phyloP scores from a whole-genome alignment of 345 rosid genomes.

The Melaleuca alternifolia region DNA sequence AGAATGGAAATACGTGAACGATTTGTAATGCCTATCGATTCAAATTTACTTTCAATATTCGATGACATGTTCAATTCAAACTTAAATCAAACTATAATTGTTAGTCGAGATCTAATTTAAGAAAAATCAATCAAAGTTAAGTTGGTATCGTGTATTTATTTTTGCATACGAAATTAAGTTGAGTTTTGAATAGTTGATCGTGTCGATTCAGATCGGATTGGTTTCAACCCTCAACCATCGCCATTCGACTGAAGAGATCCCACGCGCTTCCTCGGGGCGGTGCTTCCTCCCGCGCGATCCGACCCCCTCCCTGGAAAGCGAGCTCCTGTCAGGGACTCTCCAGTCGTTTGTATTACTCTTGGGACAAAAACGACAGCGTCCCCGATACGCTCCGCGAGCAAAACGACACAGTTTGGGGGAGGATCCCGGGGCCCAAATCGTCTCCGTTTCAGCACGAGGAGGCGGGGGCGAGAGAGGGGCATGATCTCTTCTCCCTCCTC shows the following conservation, averaged over 20 bases:
- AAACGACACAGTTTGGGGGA: neutral
- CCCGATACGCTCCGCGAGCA: neutral
- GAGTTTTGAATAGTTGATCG: no score
- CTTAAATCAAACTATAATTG: fast-evolving
- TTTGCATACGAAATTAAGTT: no score
- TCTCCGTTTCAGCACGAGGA: no score
- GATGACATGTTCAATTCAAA: neutral
- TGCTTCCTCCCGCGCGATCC: neutral
- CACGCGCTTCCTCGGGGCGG: constrained; percentile 8
- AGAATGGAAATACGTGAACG: no score
- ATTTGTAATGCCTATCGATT: fast-evolving
- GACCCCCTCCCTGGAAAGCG: constrained; percentile 19
- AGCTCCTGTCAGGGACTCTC: constrained; percentile 23
- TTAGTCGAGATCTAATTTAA: neutral
- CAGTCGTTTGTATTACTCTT: neutral
- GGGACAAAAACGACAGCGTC: neutral
- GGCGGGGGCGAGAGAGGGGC: no score
- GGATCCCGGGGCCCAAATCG: no score
- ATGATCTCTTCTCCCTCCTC: neutral
- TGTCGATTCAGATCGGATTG: neutral
- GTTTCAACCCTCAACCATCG: no score
- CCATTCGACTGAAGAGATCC: neutral
- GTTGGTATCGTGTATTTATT: no score
- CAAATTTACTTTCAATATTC: neutral
- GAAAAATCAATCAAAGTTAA: neutral